phyloP scores from a whole-genome alignment of 495 filamentous ascomycete genomes.

The Daldinia decipiens region DNA sequence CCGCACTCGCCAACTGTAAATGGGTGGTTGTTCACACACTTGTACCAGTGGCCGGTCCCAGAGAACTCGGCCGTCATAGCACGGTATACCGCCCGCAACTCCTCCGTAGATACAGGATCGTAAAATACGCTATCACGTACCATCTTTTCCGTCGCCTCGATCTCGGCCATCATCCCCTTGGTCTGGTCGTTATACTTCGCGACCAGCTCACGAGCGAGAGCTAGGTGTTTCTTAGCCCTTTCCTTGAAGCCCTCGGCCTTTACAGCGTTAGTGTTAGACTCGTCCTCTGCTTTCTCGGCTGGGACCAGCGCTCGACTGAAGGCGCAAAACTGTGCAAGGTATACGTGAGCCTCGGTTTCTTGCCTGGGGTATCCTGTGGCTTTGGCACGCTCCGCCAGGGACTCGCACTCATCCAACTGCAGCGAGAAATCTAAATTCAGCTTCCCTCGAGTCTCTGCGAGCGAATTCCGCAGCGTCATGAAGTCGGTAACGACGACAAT shows the following conservation, averaged over 20 bases:
- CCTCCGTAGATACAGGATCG: slow-evolving; percentile 47
- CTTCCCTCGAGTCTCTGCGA: slow-evolving; percentile 9
- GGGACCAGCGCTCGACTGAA: slow-evolving; percentile 31
- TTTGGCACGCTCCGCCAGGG: slow-evolving; percentile 45
- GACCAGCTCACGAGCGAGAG: slow-evolving; percentile 29
- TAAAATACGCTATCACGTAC: slow-evolving; percentile 48
- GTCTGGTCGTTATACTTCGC: slow-evolving; percentile 31
- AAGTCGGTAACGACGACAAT: slow-evolving; percentile 67
- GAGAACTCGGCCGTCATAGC: slow-evolving; percentile 64
- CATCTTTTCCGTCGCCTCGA: slow-evolving; percentile 38
- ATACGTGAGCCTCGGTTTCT: slow-evolving; percentile 52
- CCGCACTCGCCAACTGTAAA: slow-evolving; percentile 82
- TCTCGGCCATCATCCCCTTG: slow-evolving; percentile 24
- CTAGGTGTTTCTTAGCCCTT: slow-evolving; percentile 25
- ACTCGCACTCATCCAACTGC: slow-evolving; percentile 51
- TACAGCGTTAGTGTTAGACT: not conserved
- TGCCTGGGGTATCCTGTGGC: slow-evolving; percentile 39
- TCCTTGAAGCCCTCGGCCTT: slow-evolving; percentile 24
- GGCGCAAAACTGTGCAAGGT: slow-evolving; percentile 44
- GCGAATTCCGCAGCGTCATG: slow-evolving; percentile 48
- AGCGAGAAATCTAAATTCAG: slow-evolving; percentile 52
- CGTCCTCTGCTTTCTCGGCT: slow-evolving; percentile 1
- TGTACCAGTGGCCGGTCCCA: slow-evolving; percentile 75
- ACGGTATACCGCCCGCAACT: slow-evolving; percentile 54
- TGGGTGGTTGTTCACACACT: slow-evolving; percentile 72